These are phyloP conservation scores for Aspergillus oerlinghausenensis DNA, from an alignment of 2,329 filamentous ascomycete genomes.

Conservation along the genomic window DNA sequence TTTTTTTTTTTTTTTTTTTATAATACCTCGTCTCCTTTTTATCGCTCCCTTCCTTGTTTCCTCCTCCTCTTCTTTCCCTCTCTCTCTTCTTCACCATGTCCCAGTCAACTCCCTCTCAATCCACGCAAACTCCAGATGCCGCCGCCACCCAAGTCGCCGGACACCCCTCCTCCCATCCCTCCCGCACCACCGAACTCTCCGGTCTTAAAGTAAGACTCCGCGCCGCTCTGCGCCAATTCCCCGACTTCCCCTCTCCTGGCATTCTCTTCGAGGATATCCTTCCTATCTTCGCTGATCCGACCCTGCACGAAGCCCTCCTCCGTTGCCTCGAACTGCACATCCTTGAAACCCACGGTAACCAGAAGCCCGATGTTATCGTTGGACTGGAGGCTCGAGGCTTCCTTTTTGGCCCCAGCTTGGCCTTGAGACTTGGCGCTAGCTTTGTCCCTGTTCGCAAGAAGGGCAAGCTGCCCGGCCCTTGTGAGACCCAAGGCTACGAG, in stretches of 20 bases:
- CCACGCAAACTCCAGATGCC: slow-evolving; percentile 33
- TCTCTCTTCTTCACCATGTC: slow-evolving; percentile 34
- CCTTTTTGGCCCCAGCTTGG: slow-evolving; percentile 86
- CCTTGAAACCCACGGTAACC: slow-evolving; percentile 54
- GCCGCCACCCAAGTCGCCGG: slow-evolving; percentile 39
- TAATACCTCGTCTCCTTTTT: slow-evolving; percentile 11
- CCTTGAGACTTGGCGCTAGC: slow-evolving; percentile 71
- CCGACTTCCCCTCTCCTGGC: slow-evolving; percentile 86
- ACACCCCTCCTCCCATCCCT: slow-evolving; percentile 43
- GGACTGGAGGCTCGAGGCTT: slow-evolving; percentile 93
- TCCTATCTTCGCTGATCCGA: slow-evolving; percentile 80
- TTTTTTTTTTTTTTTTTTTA: slow-evolving; percentile 4
- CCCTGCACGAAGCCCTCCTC: slow-evolving; percentile 70
- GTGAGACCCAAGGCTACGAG: slow-evolving; percentile 76
- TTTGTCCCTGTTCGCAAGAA: slow-evolving; percentile 94
- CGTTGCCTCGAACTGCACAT: slow-evolving; percentile 82
- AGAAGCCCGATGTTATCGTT: slow-evolving; percentile 81
- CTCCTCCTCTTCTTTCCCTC: slow-evolving; percentile 13
- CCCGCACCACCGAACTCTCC: slow-evolving; percentile 52
- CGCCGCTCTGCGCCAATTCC: slow-evolving; percentile 73
- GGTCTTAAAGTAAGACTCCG: slow-evolving; percentile 65
- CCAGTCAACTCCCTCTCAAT: slow-evolving; percentile 25
- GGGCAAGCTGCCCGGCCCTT: slow-evolving; percentile 91
- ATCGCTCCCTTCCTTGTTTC: slow-evolving; percentile 11
- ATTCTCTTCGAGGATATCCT: slow-evolving; percentile 98